Base-by-base conservation (phyloP, 2,329 filamentous ascomycete genomes). In the Alternaria hordeiaustralica region DNA sequence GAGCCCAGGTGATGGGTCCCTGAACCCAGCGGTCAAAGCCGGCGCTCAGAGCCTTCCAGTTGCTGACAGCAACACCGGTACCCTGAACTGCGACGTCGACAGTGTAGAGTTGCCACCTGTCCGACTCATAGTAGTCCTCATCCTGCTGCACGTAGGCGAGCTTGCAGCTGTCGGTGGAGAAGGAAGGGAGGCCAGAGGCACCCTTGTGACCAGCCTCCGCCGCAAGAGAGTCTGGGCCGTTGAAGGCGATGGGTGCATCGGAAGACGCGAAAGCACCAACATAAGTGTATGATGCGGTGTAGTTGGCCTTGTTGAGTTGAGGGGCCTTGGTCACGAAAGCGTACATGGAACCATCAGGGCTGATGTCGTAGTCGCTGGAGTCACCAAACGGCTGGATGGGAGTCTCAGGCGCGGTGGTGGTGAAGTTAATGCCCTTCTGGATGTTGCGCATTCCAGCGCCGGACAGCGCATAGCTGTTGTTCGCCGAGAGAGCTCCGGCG, bases 261-360 rank as follows among this genome's bases (percentile, higher is more conserved):
- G 90, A 93, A 12, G 86, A 87, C 58, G 85, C 83, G 51, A 96
- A 83, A 2, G 90, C 87, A 5, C 92, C 86, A 47, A 90, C 87
- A 79, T 96, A 97, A 44, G 96, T 85, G 74, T 96, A 92, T 9
- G 90, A 90, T 68, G 94, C 94, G 11, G 93, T 97, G 79, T 90
- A 89, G 66, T 92, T 87, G 2, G 92, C 92, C 12, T 88, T 89
- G 73, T 91, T 89, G 13, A 93, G 79, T 18, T 88, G 83, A 0
- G 92, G 91, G 69, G 94, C 92, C 71, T 92, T 93, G 49, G 91
- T 87, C 13, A 94, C 86, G 74, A 95, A 94, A 23, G 76, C 75
- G 58, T 76, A 75, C 26, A 88, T 86, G 56, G 93, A 84, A 1
- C 90, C 92, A 51, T 84, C 81, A 21, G 83, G 81, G 65, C 89